These are phyloP conservation scores for Mortierella alpina DNA, from an alignment of 192 early-diverging fungal genomes.

Conservation along the genomic window DNA sequence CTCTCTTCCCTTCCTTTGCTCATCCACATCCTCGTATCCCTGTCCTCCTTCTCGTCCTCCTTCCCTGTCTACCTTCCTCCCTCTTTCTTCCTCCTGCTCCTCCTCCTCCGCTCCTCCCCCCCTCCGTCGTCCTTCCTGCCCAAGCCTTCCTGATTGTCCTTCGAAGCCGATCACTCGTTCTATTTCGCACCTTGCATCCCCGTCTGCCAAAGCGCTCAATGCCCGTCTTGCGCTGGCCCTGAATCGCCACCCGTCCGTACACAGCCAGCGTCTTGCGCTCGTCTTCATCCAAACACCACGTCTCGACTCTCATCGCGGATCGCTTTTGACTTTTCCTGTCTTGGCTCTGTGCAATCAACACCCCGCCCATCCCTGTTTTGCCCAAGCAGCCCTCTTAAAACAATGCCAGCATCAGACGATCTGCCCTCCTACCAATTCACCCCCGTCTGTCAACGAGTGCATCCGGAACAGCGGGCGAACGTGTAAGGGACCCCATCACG, in stretches of 20 bases:
- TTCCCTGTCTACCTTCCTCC: background rate
- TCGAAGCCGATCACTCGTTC: background rate
- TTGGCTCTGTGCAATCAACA: background rate
- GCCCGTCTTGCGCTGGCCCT: too few species aligned
- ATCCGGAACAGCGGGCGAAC: constrained; percentile 62
- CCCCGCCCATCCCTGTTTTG: background rate
- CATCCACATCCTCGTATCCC: background rate
- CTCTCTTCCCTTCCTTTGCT: background rate
- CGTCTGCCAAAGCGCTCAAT: too few species aligned
- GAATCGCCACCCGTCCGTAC: background rate
- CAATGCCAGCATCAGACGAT: constrained; percentile 47
- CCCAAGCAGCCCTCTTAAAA: background rate
- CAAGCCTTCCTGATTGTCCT: background rate
- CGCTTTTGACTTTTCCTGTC: background rate
- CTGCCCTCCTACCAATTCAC: constrained; percentile 46
- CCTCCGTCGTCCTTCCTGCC: background rate
- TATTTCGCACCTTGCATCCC: too few species aligned
- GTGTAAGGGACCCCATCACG: constrained; percentile 16
- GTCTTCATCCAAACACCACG: background rate
- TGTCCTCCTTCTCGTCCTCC: background rate
- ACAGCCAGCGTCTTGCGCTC: constrained; percentile 56
- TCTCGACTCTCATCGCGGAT: background rate
- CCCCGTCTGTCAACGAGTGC: constrained; percentile 55
- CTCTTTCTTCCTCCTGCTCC: background rate
- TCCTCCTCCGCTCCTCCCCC: background rate